phyloP scores from a whole-genome alignment of 2,329 filamentous ascomycete genomes.

The Penicillium fuscoglaucum region DNA sequence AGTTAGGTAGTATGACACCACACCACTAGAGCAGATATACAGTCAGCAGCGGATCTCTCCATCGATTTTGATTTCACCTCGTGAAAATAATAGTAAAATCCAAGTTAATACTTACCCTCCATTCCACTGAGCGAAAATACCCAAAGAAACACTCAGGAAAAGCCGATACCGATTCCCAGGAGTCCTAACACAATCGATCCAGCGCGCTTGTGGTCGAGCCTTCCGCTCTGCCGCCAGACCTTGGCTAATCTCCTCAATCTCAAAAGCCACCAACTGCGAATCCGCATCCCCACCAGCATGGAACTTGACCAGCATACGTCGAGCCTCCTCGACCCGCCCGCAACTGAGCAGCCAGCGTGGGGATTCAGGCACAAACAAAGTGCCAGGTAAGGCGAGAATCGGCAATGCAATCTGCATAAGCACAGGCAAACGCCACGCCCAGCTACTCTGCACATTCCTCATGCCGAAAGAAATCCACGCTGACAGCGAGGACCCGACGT shows the following conservation, averaged over 20 bases:
- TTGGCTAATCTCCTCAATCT: conserved; percentile 13
- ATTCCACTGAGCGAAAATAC: conserved; percentile 16
- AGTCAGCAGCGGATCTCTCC: background rate
- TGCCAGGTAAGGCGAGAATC: conserved; percentile 7
- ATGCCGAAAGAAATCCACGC: conserved; percentile 17
- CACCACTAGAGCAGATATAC: conserved; percentile 1
- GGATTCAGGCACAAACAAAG: conserved; percentile 5
- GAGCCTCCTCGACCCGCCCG: conserved; percentile 4
- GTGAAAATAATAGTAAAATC: background rate
- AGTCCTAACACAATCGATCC: conserved; percentile 11
- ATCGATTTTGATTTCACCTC: background rate
- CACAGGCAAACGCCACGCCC: conserved; percentile 17
- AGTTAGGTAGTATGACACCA: conserved; percentile 16
- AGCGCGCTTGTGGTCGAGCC: background rate
- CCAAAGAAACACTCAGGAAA: conserved; percentile 12
- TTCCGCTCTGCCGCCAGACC: background rate
- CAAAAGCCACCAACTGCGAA: conserved; percentile 13
- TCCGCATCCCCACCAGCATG: conserved; percentile 16
- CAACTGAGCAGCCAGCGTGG: conserved; percentile 14
- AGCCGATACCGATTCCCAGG: conserved; percentile 17
- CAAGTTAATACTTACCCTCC: background rate
- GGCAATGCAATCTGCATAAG: conserved; percentile 15
- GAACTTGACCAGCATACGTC: conserved; percentile 1
- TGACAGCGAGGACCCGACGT: conserved; percentile 24
- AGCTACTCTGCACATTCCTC: conserved; percentile 1